Conservation (phyloP, 2,329 filamentous ascomycete genomes). For the Microdochium trichocladiopsis region DNA sequence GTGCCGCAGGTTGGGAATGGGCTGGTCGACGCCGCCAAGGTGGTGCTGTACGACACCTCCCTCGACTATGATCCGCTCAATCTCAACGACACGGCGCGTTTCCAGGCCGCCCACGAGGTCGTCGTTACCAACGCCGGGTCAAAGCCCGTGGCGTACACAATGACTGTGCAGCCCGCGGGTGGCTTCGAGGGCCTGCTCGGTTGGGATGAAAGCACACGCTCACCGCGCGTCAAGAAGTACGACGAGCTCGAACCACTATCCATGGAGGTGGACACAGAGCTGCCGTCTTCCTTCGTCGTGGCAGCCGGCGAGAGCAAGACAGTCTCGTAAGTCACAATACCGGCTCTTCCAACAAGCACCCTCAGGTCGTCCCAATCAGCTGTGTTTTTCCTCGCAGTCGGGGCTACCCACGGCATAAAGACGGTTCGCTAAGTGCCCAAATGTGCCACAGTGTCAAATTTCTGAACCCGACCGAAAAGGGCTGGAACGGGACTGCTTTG, state of each 20-base stretch:
- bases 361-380: not conserved
- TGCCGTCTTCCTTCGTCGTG: slow-evolving; percentile 14
- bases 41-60: slow-evolving; percentile 26
- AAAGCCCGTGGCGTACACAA: slow-evolving; percentile 23
- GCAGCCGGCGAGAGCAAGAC: slow-evolving; percentile 15
- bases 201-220: slow-evolving; percentile 2
- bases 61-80: slow-evolving; percentile 30
- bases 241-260: slow-evolving; percentile 11
- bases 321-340: slow-evolving; percentile 8
- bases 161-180: slow-evolving; percentile 18
- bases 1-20: slow-evolving; percentile 31
- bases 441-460: slow-evolving; percentile 15
- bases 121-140: slow-evolving; percentile 27
- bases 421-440: not conserved
- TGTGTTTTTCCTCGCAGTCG: not conserved
- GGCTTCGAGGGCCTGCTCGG: slow-evolving; percentile 25
- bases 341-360: not conserved
- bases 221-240: slow-evolving; percentile 11
- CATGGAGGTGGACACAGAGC: slow-evolving; percentile 8
- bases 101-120: slow-evolving; percentile 16
- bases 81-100: slow-evolving; percentile 35
- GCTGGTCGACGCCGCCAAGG: slow-evolving; percentile 32
- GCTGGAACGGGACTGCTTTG: slow-evolving; percentile 19
- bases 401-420: not conserved
- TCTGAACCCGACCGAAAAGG: slow-evolving; percentile 15